A percentile compares a stretch with the other conserved stretches of the same genome.
These are phyloP conservation scores for Cenchrus fungigraminus DNA, from an alignment of 176 grass and related monocot genomes.

Conservation along the genomic window DNA sequence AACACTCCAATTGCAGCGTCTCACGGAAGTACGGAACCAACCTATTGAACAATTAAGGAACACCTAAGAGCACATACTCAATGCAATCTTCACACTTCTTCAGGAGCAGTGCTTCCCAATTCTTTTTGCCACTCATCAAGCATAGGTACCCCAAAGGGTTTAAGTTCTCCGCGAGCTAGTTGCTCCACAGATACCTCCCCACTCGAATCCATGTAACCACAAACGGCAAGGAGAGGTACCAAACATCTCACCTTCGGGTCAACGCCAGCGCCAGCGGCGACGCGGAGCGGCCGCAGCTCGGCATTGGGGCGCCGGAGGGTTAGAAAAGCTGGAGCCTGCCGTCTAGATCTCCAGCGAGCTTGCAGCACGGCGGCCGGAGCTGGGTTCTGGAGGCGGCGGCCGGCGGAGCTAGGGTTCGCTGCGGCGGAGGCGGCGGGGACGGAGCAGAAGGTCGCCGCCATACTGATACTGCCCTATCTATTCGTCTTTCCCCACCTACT, in stretches of 20 bases:
- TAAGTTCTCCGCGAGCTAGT: slow-evolving; percentile 7
- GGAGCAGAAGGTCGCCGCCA: slow-evolving; percentile 57
- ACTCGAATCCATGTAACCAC: background rate
- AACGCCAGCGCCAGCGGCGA: slow-evolving; percentile 30
- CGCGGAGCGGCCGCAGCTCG: slow-evolving; percentile 48
- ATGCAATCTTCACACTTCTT: background rate
- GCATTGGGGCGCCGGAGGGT: slow-evolving; percentile 45
- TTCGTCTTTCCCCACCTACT: slow-evolving; percentile 28
- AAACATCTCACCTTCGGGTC: slow-evolving; percentile 27
- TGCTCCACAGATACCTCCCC: background rate
- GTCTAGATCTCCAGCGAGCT: slow-evolving; percentile 22
- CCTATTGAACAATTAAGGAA: background rate
- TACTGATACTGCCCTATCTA: slow-evolving; percentile 42
- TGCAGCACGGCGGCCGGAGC: slow-evolving; percentile 6
- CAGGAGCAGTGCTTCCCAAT: background rate
- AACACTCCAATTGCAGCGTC: background rate
- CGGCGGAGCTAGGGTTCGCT: slow-evolving; percentile 31
- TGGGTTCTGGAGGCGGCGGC: background rate
- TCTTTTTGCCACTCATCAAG: background rate
- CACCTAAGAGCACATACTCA: background rate
- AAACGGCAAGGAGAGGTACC: background rate
- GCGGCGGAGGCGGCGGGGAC: slow-evolving; percentile 40
- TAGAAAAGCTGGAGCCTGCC: background rate
- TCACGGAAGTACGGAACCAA: background rate
- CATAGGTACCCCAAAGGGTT: background rate